Evolutionary conservation across 2,329 filamentous ascomycete genomes (phyloP), one percentile per base, ranked within the genome.

Genomic region (Cladosporium sp.): DNA sequence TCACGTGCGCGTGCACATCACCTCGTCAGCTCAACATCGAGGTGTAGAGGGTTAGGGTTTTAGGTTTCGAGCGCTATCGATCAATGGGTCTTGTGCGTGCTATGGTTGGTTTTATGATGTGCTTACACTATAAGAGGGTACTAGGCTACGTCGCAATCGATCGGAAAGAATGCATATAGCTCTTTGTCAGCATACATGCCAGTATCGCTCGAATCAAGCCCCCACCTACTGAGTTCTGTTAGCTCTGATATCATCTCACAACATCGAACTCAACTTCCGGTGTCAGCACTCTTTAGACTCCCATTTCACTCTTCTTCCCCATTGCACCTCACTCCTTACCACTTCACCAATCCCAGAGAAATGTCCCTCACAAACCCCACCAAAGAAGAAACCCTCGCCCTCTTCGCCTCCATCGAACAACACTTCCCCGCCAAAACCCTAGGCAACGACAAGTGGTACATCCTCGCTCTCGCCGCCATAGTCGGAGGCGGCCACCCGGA

Each of bases 401-500:
- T 84, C 0, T 82, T 84, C 74, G 70, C 78, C 65, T 71, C 73
- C 0, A 69, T 84, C 21, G 80, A 84, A 67, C 67, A 76, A 26
- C 77, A 77, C 14, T 84, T 84, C 52, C 82, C 83, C 1, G 74
- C 76, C 2, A 70, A 74, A 52, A 75, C 75, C 0, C 70, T 84
- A 1, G 81, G 81, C 24, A 67, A 74, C 3, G 79, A 82, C 41
- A 80, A 78, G 71, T 84, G 82, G 82, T 82, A 82, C 59, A 74
- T 83, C 15, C 71, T 82, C 5, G 69, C 75, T 8, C 80, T 83
- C 74, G 75, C 82, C 11, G 79, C 80, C n/a, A 72, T 86, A 38
- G 80, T 79, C 11, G 82, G 82, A n/a, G 81, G 82, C 49, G 80
- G 81, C 2, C 80, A 87, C 71, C 84, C 85, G 4, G 80, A 82